Base-by-base conservation (phyloP, 1,284 basidiomycete genomes). In the Marasmius fiardii region DNA sequence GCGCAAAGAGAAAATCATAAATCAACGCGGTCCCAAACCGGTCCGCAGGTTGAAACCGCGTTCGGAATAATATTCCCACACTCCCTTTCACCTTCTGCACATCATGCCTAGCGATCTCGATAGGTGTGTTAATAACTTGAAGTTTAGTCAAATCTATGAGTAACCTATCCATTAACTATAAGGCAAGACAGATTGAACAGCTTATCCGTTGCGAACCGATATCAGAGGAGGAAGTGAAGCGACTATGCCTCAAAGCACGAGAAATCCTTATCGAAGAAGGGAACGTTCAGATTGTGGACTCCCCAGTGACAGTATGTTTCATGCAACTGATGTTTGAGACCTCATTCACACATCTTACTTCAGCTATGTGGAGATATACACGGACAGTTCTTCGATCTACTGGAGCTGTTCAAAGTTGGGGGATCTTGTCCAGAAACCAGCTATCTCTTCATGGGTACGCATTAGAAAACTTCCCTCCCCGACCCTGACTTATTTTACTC, bases 361-460 rank as follows among this genome's bases (percentile, higher is more conserved):
- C 45, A 95, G 93, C 95, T 99, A 72, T 99, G 97, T 68, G 96
- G 96, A 20, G 97, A 99, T 74, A 99, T 99, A 53, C 96, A 99
- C 68, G 96, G 96, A 11, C 96, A 99, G 69, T 99, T 99, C 71
- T 97, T 92, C 71, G 96, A 99, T 71, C 82, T 99, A 62, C 88
- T 98, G 85, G 95, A 99, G 75, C 81, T 98, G 51, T 98, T 99
- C 81, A 90, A 90, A 69, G 88, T 97, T 34, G 97, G 96, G 24
- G 95, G 96, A 12, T 87, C 88, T 66, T 98, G 95, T 72, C 96
- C 96, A 52, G 88, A 94, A 33, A 98, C 96, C 8, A 96, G 94
- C 70, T 99, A 99, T 72, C 87, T 99, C 56, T 99, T 99, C 80
- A 96, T 99, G 91, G 95, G 94, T 95, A 59, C 66, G 88, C 75